phyloP scores from a whole-genome alignment of 2,329 filamentous ascomycete species.

The Seiridium cupressi region DNA sequence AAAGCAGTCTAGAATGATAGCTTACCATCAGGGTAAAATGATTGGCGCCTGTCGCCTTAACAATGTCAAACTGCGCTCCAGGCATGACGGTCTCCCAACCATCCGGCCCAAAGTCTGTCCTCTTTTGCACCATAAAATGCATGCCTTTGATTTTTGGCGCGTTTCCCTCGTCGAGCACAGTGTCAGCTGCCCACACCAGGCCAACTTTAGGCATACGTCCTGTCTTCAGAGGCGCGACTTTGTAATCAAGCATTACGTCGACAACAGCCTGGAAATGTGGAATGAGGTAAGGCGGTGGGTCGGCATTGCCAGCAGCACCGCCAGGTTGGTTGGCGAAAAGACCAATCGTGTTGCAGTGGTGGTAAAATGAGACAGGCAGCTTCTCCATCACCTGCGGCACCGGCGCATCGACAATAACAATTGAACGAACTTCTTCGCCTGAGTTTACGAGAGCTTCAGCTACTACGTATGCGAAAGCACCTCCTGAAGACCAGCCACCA shows the following conservation, averaged over 20 bases:
- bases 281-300: not conserved
- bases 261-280: conserved; percentile 4
- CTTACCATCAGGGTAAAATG: not conserved
- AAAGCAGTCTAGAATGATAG: not conserved
- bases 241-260: not conserved
- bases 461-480: conserved; percentile 46
- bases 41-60: not conserved
- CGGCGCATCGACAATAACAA: conserved; percentile 42
- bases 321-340: conserved; percentile 32
- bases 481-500: conserved; percentile 53
- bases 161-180: not conserved
- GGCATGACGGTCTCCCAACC: not conserved
- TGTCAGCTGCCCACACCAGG: not conserved
- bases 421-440: conserved; percentile 32
- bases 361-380: conserved; percentile 45
- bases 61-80: not conserved
- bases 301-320: not conserved
- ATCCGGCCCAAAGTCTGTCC: not conserved
- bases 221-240: not conserved
- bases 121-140: not conserved
- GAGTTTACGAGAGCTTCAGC: conserved; percentile 34
- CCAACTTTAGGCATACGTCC: not conserved
- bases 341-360: conserved; percentile 44
- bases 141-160: not conserved
- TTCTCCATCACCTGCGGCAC: conserved; percentile 43